Conservation (phyloP, 305 asterid species). For the Fraxinus angustifolia region DNA sequence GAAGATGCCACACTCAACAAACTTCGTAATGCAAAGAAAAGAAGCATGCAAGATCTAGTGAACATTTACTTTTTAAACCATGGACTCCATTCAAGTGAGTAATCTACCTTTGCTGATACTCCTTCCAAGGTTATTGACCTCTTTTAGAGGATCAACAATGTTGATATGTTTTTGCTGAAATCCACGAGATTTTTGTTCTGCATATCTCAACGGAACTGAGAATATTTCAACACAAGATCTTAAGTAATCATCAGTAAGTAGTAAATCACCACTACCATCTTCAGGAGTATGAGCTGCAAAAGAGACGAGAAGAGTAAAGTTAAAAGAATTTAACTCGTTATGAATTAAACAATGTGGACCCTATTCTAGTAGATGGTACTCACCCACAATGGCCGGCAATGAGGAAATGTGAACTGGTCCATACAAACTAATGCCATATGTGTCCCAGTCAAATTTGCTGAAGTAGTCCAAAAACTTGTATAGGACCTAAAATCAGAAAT, state of each 20-base stretch:
- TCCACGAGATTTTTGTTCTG: slow-evolving; percentile 39
- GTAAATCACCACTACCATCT: slow-evolving; percentile 45
- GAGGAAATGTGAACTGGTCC: slow-evolving; percentile 69
- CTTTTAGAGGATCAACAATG: slow-evolving; percentile 80
- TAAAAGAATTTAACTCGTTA: slow-evolving; percentile 2
- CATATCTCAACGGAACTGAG: slow-evolving; percentile 57
- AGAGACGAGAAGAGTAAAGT: slow-evolving; percentile 15
- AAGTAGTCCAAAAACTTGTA: slow-evolving; percentile 77
- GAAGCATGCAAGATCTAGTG: neutral
- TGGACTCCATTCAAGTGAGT: slow-evolving; percentile 3
- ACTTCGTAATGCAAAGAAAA: neutral
- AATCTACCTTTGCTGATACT: slow-evolving; percentile 74
- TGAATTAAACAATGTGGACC: slow-evolving; percentile 9
- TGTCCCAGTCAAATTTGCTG: slow-evolving; percentile 82
- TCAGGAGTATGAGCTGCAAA: slow-evolving; percentile 65
- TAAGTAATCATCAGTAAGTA: slow-evolving; percentile 63
- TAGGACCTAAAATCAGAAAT: slow-evolving; percentile 52
- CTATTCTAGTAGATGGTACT: slow-evolving; percentile 25
- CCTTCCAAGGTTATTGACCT: slow-evolving; percentile 77
- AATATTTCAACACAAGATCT: slow-evolving; percentile 44
- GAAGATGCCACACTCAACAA: neutral
- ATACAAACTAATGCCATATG: slow-evolving; percentile 57
- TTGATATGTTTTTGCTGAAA: slow-evolving; percentile 68
- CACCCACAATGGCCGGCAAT: slow-evolving; percentile 62
- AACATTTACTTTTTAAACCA: neutral